Evolutionary conservation across 2,329 filamentous ascomycete species (phyloP).

Genomic region (Aspergillus chevalieri): DNA sequence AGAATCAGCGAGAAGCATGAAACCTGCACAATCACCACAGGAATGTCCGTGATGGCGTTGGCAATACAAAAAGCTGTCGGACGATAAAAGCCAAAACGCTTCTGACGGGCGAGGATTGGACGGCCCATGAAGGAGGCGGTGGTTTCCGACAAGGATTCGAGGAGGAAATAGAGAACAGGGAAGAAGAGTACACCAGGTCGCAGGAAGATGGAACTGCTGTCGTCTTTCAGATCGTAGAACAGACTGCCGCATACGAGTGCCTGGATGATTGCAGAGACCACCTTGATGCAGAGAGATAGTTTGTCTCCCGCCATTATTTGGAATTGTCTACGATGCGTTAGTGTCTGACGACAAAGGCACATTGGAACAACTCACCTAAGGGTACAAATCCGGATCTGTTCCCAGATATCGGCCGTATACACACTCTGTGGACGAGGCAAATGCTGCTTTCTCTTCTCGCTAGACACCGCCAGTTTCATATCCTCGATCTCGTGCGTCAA

Average conservation of each 20-base stretch:
- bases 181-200: slow-evolving; percentile 57
- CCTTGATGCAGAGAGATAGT: slow-evolving; percentile 43
- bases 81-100: slow-evolving; percentile 61
- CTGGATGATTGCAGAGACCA: slow-evolving; percentile 34
- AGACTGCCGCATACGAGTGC: slow-evolving; percentile 41
- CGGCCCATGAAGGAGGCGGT: slow-evolving; percentile 56
- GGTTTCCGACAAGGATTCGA: slow-evolving; percentile 54
- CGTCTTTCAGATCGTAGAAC: slow-evolving; percentile 48
- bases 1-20: slow-evolving; percentile 53
- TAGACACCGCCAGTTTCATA: slow-evolving; percentile 20
- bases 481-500: slow-evolving; percentile 24
- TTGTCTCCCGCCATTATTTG: slow-evolving; percentile 49
- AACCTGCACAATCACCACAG: slow-evolving; percentile 51
- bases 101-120: slow-evolving; percentile 62
- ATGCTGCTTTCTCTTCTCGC: slow-evolving; percentile 27
- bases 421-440: slow-evolving; percentile 24
- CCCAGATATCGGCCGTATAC: slow-evolving; percentile 25
- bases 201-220: slow-evolving; percentile 50
- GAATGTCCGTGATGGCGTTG: slow-evolving; percentile 51
- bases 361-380: slow-evolving; percentile 13
- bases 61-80: slow-evolving; percentile 54
- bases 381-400: slow-evolving; percentile 45
- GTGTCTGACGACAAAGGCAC: too few relatives aligned
- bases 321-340: slow-evolving; percentile 37
- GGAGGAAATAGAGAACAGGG: slow-evolving; percentile 54